Conservation (phyloP, 1,284 basidiomycete species). For the Salmacisia buchloeana region DNA sequence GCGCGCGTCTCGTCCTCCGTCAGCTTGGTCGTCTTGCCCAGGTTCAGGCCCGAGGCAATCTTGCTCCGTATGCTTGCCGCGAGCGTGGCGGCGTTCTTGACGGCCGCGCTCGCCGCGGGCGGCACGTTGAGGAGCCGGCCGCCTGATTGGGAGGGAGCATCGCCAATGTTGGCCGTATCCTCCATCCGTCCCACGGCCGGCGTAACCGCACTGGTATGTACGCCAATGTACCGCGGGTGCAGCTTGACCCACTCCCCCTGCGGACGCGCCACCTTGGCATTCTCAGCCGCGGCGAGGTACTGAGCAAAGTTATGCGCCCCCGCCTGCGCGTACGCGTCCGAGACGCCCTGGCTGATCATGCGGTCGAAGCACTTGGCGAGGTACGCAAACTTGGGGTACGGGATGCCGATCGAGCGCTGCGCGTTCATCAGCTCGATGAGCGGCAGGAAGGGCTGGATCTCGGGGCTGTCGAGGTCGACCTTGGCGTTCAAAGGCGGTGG, state of each 20-base stretch:
- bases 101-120: background rate
- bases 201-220: slow-evolving; percentile 16
- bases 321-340: slow-evolving; percentile 27
- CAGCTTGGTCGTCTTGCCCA: background rate
- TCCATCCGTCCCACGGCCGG: slow-evolving; percentile 14
- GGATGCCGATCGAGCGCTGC: slow-evolving; percentile 20
- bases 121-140: background rate
- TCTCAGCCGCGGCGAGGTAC: slow-evolving; percentile 33
- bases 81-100: background rate
- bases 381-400: slow-evolving; percentile 18
- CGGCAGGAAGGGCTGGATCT: slow-evolving; percentile 20
- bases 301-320: slow-evolving; percentile 25
- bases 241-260: slow-evolving; percentile 22
- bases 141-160: no score
- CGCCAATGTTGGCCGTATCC: slow-evolving; percentile 14
- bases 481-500: no score
- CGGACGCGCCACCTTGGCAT: slow-evolving; percentile 24
- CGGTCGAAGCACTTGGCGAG: slow-evolving; percentile 19
- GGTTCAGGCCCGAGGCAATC: slow-evolving; percentile 12
- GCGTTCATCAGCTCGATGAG: slow-evolving; percentile 37
- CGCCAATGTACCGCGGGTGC: slow-evolving; percentile 19
- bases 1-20: background rate
- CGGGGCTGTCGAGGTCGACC: background rate
- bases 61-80: slow-evolving; percentile 18
- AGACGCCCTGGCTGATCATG: slow-evolving; percentile 20